Base-by-base conservation (phyloP, 2,329 filamentous ascomycete genomes). In the Diplocarpon mali region DNA sequence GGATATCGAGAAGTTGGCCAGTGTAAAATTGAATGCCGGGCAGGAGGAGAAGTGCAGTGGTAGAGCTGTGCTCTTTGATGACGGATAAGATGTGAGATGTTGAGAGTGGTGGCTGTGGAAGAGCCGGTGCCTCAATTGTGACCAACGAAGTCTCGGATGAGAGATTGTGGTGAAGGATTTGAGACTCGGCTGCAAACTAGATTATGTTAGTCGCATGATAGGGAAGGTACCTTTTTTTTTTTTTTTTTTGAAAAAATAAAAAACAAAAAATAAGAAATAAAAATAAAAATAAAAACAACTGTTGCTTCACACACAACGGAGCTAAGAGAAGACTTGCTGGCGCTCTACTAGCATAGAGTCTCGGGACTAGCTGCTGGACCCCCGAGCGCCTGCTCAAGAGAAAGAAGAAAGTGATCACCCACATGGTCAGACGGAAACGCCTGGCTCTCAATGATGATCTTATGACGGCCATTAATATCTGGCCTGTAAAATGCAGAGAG, bases 401-500 rank as follows among this genome's bases (percentile, higher is more conserved):
- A 44, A 29, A 47, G 45, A 45, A 45, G 32, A 24, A 3, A 29
- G n/a, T 36, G 59, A 7, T 7, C 20, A 24, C 72, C 55, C 71
- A 85, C 82, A 66, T 87, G 82, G 62, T 90, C 85, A 62, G 80
- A 85, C 1, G 85, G 85, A 57, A 90, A 90, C 0, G 85, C 84
- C 60, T 86, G 88, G 50, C 76, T 78, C 62, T 90, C 85, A 27
- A 89, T 70, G 47, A 89, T 82, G 52, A 90, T 84, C 64, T 86
- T 88, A 62, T 80, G 82, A 43, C 62, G 62, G 15, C 66, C 65
- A 32, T 65, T 65, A 65, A 72, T 54, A 7, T 76, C 79, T 0
- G 85, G 85, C 30, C 68, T 72, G 64, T 88, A 90, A 66, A 89
- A 89, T 56, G 83, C 84, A 29, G 80, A 76, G 78, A 90, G 79